Conservation (phyloP, 2,329 filamentous ascomycete genomes). For the Ophiocordyceps camponoti-leonardi region DNA sequence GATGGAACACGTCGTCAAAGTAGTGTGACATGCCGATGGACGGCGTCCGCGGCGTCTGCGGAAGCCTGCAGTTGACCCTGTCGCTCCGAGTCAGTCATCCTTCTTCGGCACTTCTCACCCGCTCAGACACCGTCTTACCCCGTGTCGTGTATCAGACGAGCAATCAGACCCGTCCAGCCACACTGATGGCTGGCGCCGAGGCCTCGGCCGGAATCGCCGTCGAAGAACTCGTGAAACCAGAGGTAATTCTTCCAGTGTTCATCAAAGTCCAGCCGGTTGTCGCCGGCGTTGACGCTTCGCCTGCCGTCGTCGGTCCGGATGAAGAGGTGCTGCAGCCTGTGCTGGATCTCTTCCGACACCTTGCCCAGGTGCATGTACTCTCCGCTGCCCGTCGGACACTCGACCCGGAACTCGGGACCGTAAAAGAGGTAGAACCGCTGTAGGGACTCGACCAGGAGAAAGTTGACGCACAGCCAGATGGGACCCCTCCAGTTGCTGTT, state of each 20-base stretch:
- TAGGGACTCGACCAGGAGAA: slow-evolving; percentile 83
- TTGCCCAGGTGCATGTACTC: slow-evolving; percentile 93
- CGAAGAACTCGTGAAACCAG: slow-evolving; percentile 97
- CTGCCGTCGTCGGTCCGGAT: slow-evolving; percentile 68
- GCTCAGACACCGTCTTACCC: slow-evolving; percentile 43
- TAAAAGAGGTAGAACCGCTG: slow-evolving; percentile 95
- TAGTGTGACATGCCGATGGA: slow-evolving; percentile 75
- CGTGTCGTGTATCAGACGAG: slow-evolving; percentile 94
- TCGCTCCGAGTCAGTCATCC: neutral
- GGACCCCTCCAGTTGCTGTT: slow-evolving; percentile 98
- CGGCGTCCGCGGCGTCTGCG: slow-evolving; percentile 82
- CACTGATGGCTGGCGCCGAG: slow-evolving; percentile 88
- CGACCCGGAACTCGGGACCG: slow-evolving; percentile 70
- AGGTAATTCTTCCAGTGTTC: slow-evolving; percentile 70
- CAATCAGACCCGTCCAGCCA: slow-evolving; percentile 90
- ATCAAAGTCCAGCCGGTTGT: slow-evolving; percentile 77
- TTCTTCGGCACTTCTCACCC: neutral
- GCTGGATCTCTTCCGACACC: slow-evolving; percentile 87
- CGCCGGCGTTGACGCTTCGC: slow-evolving; percentile 74
- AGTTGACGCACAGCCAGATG: slow-evolving; percentile 94
- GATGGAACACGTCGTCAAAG: slow-evolving; percentile 73
- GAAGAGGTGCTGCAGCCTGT: slow-evolving; percentile 84
- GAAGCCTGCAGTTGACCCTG: slow-evolving; percentile 75
- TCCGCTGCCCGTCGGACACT: slow-evolving; percentile 85
- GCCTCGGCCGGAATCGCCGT: slow-evolving; percentile 77